These are phyloP conservation scores for Moricandia moricandioides DNA, from an alignment of 345 rosid species.

Conservation along the genomic window DNA sequence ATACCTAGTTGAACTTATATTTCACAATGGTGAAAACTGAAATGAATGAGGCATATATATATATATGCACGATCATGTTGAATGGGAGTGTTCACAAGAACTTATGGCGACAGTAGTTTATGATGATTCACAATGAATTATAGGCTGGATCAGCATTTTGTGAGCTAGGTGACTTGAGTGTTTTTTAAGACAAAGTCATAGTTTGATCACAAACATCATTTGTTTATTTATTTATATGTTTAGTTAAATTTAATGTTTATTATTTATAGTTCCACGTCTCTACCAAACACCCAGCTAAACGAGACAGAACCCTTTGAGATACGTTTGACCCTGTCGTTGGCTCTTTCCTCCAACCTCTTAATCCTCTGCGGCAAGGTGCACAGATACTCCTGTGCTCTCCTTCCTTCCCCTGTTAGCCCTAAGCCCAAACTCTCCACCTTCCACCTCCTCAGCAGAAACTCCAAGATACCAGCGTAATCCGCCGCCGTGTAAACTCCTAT, in stretches of 20 bases:
- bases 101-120: not conserved
- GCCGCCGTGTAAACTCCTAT: constrained; percentile 52
- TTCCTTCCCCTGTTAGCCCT: constrained; percentile 48
- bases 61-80: not conserved
- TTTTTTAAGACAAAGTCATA: not conserved
- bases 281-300: constrained; percentile 12
- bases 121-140: not conserved
- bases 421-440: constrained; percentile 41
- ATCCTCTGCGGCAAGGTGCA: constrained; percentile 49
- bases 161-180: not conserved
- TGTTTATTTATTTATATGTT: constrained; percentile 6
- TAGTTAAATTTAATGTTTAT: not conserved
- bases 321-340: constrained; percentile 38
- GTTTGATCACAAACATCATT: constrained; percentile 1
- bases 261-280: constrained; percentile 17
- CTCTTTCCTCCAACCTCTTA: constrained; percentile 52
- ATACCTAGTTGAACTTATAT: too few relatives aligned
- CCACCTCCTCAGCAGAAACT: constrained; percentile 51
- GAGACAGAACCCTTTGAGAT: constrained; percentile 31
- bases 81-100: not conserved
- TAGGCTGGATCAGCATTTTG: not conserved
- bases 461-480: constrained; percentile 53
- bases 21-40: not conserved
- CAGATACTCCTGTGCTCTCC: constrained; percentile 46
- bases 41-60: not conserved